phyloP scores from a whole-genome alignment of 768 basidiomycete genomes.

The Suillus ampliporus region DNA sequence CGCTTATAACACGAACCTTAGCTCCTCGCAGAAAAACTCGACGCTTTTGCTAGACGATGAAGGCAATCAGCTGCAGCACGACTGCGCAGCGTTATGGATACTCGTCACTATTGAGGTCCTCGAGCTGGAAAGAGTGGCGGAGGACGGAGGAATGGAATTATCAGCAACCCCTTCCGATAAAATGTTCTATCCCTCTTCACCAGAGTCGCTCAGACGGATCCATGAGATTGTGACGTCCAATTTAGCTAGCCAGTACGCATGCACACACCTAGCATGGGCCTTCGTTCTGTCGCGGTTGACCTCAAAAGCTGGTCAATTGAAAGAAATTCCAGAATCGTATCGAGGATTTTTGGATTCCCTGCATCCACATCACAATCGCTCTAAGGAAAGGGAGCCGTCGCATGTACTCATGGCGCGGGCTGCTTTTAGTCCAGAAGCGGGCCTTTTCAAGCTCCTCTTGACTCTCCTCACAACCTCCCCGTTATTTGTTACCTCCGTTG shows the following conservation, averaged over 20 bases:
- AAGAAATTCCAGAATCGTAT: conserved; percentile 61
- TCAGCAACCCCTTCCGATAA: conserved; percentile 53
- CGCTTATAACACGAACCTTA: conserved; percentile 60
- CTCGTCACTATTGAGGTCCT: conserved; percentile 74
- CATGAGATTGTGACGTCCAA: conserved; percentile 70
- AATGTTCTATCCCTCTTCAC: conserved; percentile 64
- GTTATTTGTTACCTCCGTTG: conserved; percentile 74
- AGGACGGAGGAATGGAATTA: conserved; percentile 55
- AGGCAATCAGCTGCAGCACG: conserved; percentile 65
- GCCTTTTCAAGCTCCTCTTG: conserved; percentile 45
- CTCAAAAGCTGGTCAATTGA: conserved; percentile 48
- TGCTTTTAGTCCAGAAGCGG: conserved; percentile 1
- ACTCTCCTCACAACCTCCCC: conserved; percentile 71
- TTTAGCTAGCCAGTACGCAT: conserved; percentile 65
- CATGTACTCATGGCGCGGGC: not conserved
- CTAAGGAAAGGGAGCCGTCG: conserved; percentile 51
- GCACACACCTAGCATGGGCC: conserved; percentile 83
- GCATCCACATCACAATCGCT: conserved; percentile 45
- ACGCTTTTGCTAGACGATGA: conserved; percentile 58
- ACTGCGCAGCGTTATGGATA: conserved; percentile 78
- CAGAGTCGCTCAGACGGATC: conserved; percentile 64
- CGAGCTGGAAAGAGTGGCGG: conserved; percentile 74
- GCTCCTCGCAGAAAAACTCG: conserved; percentile 54
- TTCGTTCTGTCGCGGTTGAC: conserved; percentile 75
- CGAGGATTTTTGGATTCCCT: conserved; percentile 59